These are phyloP conservation scores for Asterophora parasitica DNA, from an alignment of 768 basidiomycete genomes.

Conservation along the genomic window DNA sequence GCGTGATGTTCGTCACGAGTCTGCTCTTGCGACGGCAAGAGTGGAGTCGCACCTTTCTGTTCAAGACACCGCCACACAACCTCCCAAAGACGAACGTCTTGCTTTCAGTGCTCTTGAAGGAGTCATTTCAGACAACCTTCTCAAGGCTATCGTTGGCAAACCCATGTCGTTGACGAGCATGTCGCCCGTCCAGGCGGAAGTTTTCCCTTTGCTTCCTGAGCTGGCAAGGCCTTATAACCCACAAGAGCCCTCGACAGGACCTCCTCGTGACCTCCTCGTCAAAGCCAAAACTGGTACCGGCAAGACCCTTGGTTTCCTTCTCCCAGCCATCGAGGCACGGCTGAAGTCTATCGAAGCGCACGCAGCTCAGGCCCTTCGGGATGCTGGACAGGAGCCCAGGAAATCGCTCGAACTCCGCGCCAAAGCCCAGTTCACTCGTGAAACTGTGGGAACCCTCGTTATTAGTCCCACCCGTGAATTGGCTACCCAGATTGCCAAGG, in stretches of 20 bases:
- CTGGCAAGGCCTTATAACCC: conserved; percentile 52
- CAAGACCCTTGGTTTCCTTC: conserved; percentile 84
- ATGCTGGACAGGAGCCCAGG: conserved; percentile 37
- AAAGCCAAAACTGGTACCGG: conserved; percentile 88
- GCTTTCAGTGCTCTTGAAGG: conserved; percentile 34
- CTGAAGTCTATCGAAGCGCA: conserved; percentile 49
- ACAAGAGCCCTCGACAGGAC: conserved; percentile 18
- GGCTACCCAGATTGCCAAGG: conserved; percentile 84
- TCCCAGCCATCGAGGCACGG: conserved; percentile 81
- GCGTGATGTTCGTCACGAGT: conserved; percentile 5
- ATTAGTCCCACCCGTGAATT: conserved; percentile 89
- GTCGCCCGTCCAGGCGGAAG: conserved; percentile 79
- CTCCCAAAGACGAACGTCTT: conserved; percentile 17
- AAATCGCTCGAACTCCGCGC: conserved; percentile 25
- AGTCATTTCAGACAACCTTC: conserved; percentile 33
- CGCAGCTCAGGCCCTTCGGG: conserved; percentile 33
- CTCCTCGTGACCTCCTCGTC: conserved; percentile 70
- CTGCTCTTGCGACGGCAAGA: conserved; percentile 13
- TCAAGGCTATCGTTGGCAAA: conserved; percentile 54
- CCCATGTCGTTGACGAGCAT: conserved; percentile 70
- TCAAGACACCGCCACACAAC: conserved; percentile 2
- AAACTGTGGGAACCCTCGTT: conserved; percentile 66
- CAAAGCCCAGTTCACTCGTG: conserved; percentile 33
- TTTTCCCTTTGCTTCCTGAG: conserved; percentile 70
- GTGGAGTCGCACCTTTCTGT: background rate